Evolutionary conservation across 495 filamentous ascomycete genomes (phyloP).

Genomic region (Cudoniella acicularis): DNA sequence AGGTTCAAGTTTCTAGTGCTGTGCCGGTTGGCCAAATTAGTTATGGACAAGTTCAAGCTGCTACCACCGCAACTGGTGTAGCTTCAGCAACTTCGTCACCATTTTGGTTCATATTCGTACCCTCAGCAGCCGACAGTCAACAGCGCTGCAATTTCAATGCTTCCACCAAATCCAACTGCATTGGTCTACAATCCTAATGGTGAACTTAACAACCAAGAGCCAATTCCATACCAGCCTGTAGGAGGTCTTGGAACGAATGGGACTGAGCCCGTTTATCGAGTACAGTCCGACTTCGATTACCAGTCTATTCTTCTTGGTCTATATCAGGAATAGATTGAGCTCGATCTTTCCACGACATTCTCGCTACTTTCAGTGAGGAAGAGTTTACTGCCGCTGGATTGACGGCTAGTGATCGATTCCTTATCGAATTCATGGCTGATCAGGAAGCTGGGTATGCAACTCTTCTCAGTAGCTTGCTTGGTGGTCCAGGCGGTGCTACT

Average conservation of each 20-base stretch:
- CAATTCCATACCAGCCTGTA: conserved; percentile 68
- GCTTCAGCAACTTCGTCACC: conserved; percentile 1
- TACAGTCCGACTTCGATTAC: conserved; percentile 71
- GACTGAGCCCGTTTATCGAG: conserved; percentile 65
- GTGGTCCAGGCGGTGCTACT: conserved; percentile 57
- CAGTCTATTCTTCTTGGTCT: conserved; percentile 64
- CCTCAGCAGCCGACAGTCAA: conserved; percentile 11
- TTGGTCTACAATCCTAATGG: conserved; percentile 68
- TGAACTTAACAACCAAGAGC: conserved; percentile 57
- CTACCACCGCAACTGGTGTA: not conserved
- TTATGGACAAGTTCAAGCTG: conserved; percentile 8
- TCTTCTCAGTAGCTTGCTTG: conserved; percentile 77
- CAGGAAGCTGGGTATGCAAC: conserved; percentile 83
- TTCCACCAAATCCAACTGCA: conserved; percentile 45
- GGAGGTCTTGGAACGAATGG: conserved; percentile 84
- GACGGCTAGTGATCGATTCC: conserved; percentile 59
- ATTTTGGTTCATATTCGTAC: conserved; percentile 9
- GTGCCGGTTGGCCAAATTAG: not conserved
- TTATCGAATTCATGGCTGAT: conserved; percentile 81
- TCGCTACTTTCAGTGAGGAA: conserved; percentile 62
- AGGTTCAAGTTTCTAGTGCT: not conserved
- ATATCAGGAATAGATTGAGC: conserved; percentile 84
- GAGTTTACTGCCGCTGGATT: conserved; percentile 71
- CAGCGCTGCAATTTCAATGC: conserved; percentile 44
- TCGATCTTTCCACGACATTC: conserved; percentile 84